These are phyloP conservation scores for Halophytophthora polymorphica DNA, from an alignment of 352 stramenopile species.

Conservation along the genomic window DNA sequence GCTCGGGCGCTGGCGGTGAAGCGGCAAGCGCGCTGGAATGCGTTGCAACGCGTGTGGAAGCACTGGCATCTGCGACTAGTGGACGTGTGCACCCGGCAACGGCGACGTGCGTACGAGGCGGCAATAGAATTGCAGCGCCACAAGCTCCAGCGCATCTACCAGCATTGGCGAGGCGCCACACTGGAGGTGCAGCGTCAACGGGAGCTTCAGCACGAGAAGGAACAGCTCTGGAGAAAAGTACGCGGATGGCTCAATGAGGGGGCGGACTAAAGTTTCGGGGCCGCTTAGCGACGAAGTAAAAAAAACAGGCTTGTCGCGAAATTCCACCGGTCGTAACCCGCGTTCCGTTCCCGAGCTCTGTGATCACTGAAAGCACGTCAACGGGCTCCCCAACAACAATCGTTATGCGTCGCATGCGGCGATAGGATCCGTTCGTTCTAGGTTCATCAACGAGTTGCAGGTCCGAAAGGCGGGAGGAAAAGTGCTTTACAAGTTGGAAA, in stretches of 20 bases:
- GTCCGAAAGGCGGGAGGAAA: no score
- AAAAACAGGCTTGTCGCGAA: neutral
- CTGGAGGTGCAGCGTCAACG: slow-evolving; percentile 24
- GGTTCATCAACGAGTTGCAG: no score
- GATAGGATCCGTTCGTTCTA: no score
- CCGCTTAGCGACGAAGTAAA: neutral
- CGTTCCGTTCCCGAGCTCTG: no score
- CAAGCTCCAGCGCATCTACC: slow-evolving; percentile 22
- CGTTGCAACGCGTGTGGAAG: slow-evolving; percentile 19
- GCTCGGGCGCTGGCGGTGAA: slow-evolving; percentile 20
- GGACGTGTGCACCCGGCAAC: slow-evolving; percentile 11
- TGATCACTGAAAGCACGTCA: no score
- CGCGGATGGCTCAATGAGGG: slow-evolving; percentile 56
- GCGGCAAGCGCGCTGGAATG: slow-evolving; percentile 35
- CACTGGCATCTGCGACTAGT: slow-evolving; percentile 24
- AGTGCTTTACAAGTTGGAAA: no score
- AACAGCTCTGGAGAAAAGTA: slow-evolving; percentile 59
- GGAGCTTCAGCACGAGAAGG: slow-evolving; percentile 43
- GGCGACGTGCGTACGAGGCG: slow-evolving; percentile 6
- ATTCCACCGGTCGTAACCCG: no score
- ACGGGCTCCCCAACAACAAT: no score
- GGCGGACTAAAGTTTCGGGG: slow-evolving; percentile 1
- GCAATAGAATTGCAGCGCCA: slow-evolving; percentile 5
- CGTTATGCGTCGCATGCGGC: no score
- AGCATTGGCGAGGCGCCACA: slow-evolving; percentile 27